Evolutionary conservation across 2,329 filamentous ascomycete species (phyloP), one percentile per base, ranked within the genome.

Genomic region (Colletotrichum tabaci): DNA sequence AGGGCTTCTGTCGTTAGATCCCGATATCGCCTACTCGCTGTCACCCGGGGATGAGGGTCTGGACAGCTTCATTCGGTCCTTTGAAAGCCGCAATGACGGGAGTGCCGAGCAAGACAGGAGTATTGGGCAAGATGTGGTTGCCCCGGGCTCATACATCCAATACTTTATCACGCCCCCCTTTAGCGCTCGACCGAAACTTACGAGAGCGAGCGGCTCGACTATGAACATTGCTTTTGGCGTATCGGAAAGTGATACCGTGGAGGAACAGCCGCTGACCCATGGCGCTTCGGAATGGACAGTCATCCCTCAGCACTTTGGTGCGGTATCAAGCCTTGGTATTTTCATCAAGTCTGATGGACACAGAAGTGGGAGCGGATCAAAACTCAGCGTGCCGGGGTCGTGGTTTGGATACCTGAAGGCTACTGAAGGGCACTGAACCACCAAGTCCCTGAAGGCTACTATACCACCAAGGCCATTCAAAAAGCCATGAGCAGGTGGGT

Each of bases 1-100:
- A 76, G 94, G 94, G 0, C 83, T 97, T 0, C 83, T 97, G 3
- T 94, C 94, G 7, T 85, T 97, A 4, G 94, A 96, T 77, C 93
- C 94, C 4, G 88, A 94, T 74, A 87, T 84, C 18, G 84, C 80
- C 23, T 88, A 89, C 75, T 82, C 82, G n/a, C 78, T 84, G 9
- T 62, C 84, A 8, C 61, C 82, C 1, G 85, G 87, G 49, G 83
- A 89, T 44, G 85, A 88, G 23, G 83, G 86, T 62, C 84, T 91
- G 74, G 82, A 87, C 46, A 83, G 80, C 73, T 90, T 91, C 72
- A 86, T 90, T 61, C 78, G 71, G 40, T 67, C 72, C n/a, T 64
- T 65, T 47, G 61, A 61, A 7, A 61, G 62, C 47, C 60, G 83
- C 57, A 74, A 77, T 30, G 69, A 78, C 13, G 72, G 72, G n/a